phyloP scores from a whole-genome alignment of 2,329 filamentous ascomycete genomes.

The Exophiala xenobiotica region DNA sequence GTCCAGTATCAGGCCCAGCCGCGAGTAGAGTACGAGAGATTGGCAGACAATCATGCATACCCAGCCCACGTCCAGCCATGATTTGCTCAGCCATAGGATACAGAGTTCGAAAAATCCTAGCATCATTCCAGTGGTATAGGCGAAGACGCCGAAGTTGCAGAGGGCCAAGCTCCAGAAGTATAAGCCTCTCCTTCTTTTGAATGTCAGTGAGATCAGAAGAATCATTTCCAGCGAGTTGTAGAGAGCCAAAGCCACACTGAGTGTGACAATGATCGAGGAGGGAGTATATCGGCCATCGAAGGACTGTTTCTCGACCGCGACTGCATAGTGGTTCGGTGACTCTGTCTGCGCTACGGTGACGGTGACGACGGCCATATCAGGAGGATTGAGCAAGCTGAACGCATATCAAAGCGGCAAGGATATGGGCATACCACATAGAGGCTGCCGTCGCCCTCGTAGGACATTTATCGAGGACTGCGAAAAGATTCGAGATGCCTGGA shows the following conservation, averaged over 20 bases:
- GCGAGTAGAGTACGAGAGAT: conserved; percentile 51
- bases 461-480: too few species aligned
- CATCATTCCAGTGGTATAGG: conserved; percentile 48
- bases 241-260: conserved; percentile 42
- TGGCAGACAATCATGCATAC: conserved; percentile 50
- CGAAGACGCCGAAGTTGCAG: conserved; percentile 44
- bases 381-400: not conserved
- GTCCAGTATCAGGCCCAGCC: conserved; percentile 46
- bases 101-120: conserved; percentile 45
- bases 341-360: not conserved
- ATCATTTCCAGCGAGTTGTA: conserved; percentile 53
- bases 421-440: not conserved
- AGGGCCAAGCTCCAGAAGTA: conserved; percentile 53
- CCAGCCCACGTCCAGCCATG: conserved; percentile 47
- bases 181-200: conserved; percentile 46
- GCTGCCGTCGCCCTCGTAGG: too few species aligned
- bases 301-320: conserved; percentile 4
- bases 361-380: not conserved
- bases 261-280: conserved; percentile 42
- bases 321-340: not conserved
- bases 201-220: conserved; percentile 49
- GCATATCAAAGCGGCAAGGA: not conserved
- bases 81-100: conserved; percentile 38
- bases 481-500: too few species aligned
- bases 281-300: conserved; percentile 33